These are phyloP conservation scores for Echria macrotheca DNA, from an alignment of 495 filamentous ascomycete species.

Conservation along the genomic window DNA sequence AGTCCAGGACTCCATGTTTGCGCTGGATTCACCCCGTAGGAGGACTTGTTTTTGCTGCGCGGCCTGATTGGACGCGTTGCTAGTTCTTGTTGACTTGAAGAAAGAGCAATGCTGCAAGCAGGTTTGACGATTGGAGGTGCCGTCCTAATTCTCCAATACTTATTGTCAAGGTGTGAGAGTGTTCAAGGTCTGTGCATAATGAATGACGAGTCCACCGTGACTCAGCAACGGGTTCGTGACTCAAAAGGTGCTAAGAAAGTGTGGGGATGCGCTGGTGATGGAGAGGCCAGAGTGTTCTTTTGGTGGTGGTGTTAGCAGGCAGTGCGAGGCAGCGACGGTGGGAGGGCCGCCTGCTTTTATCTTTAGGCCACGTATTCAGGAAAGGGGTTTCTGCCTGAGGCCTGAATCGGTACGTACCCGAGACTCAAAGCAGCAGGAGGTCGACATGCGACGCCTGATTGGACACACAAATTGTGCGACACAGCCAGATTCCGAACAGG, in stretches of 20 bases:
- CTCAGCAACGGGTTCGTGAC: constrained; percentile 16
- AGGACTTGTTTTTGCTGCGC: constrained; percentile 31
- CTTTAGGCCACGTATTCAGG: constrained; percentile 28
- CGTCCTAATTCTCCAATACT: constrained; percentile 40
- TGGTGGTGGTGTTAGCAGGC: constrained; percentile 6
- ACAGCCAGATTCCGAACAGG: constrained; percentile 23
- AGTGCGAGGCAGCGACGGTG: constrained; percentile 16
- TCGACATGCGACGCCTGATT: constrained; percentile 17
- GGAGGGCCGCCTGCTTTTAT: constrained; percentile 29
- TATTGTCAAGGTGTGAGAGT: constrained; percentile 17
- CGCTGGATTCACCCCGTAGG: constrained; percentile 19
- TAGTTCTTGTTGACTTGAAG: constrained; percentile 8
- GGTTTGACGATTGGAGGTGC: constrained; percentile 33
- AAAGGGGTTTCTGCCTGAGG: constrained; percentile 27
- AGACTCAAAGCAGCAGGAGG: constrained; percentile 1
- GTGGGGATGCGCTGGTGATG: constrained; percentile 3
- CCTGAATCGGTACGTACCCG: neutral
- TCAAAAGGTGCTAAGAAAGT: constrained; percentile 4
- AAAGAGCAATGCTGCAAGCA: constrained; percentile 11
- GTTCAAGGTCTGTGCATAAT: too few relatives aligned
- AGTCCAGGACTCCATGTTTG: constrained; percentile 37
- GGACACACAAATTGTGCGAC: constrained; percentile 22
- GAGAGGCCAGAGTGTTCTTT: constrained; percentile 30
- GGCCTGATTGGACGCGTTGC: constrained; percentile 1
- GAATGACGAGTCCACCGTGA: constrained; percentile 25